Evolutionary conservation across 2,329 filamentous ascomycete species (phyloP), one percentile per base, ranked within the genome.

Genomic region (Alternaria solani): DNA sequence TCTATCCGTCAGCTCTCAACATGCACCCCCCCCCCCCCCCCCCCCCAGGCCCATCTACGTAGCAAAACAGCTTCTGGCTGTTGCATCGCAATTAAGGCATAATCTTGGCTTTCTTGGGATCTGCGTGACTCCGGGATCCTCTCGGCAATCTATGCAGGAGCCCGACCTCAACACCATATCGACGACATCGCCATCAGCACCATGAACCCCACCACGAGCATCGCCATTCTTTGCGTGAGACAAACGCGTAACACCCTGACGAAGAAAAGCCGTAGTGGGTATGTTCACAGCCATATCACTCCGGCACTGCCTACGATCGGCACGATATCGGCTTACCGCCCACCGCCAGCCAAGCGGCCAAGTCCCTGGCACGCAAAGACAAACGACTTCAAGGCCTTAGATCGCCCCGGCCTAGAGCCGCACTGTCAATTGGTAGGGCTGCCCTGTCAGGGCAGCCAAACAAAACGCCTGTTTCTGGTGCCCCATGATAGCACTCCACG

Each of bases 271-370:
- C 30, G 23, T 25, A 43, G 42, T 26, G 32, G 8, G 49, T 7
- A 44, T 43, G 16, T 43, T n/a, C 30, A 26, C 28, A 34, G 43
- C 23, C 4, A n/a, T 4, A 36, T 32, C 20, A 44, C n/a, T 57
- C 36, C 5, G 30, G 25, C 23, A 51, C 51, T 34, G 28, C 36
- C 42, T 23, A 48, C 28, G 55, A 64, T 66, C 55, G 51, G 53
- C 23, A 42, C 36, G 14, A 26, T 49, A n/a, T 51, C 38, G 47
- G 38, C 42, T 62, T 56, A 59, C 51, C 43, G 53, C 38, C 38
- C 51, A 18, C 54, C 23, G 25, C 20, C 11, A 51, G 65, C 65
- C 65, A 68, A 68, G 65, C 26, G 39, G 63, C 59, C 63, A 68
- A 66, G 63, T 53, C 47, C 61, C 53, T 64, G 61, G 59, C 59